These are phyloP conservation scores for Elongisporangium prolatum DNA, from an alignment of 352 stramenopile species.

Conservation along the genomic window DNA sequence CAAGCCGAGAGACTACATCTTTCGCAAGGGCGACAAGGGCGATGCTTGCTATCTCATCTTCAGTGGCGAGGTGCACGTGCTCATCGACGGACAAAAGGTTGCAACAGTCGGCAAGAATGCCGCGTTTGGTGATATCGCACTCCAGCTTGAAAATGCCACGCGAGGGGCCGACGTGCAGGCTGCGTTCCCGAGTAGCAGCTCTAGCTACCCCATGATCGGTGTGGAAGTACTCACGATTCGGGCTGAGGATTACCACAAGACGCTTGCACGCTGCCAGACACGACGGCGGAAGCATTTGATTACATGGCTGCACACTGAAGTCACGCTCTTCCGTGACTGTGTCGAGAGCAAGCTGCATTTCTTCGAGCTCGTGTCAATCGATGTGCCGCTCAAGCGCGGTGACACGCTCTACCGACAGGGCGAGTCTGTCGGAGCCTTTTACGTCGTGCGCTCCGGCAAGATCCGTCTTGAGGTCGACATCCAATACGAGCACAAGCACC, in stretches of 20 bases:
- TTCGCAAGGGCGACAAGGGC: conserved; percentile 56
- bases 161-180: conserved; percentile 61
- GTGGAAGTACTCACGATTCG: conserved; percentile 64
- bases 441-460: conserved; percentile 52
- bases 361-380: conserved; percentile 73
- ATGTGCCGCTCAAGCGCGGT: conserved; percentile 52
- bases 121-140: conserved; percentile 63
- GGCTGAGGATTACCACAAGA: conserved; percentile 71
- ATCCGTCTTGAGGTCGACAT: conserved; percentile 64
- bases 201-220: conserved; percentile 12
- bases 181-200: conserved; percentile 3
- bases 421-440: conserved; percentile 61
- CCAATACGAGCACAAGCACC: conserved; percentile 60
- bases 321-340: conserved; percentile 62
- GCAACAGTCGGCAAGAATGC: conserved; percentile 49
- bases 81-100: conserved; percentile 58
- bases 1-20: conserved; percentile 45
- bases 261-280: conserved; percentile 55
- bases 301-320: conserved; percentile 62
- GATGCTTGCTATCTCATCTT: conserved; percentile 68
- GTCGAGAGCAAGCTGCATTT: conserved; percentile 74
- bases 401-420: conserved; percentile 57
- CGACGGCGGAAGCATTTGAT: conserved; percentile 60
- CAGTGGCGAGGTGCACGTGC: conserved; percentile 55
- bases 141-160: conserved; percentile 70